Percentiles rank a stretch among this genome's conserved stretches.
phyloP scores from a whole-genome alignment of 2,329 filamentous ascomycete species.

The Claviceps africana region DNA sequence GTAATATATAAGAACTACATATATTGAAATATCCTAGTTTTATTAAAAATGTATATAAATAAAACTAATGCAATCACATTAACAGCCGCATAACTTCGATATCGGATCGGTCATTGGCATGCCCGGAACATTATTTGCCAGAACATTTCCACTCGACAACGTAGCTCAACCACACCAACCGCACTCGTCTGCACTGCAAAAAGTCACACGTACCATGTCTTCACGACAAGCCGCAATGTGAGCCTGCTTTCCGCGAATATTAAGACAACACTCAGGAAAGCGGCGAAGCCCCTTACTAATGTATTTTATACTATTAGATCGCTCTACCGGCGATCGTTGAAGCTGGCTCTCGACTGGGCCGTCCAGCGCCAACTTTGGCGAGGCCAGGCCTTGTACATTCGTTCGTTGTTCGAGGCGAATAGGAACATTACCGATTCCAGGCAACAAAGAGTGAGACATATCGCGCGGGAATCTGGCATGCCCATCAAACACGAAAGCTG shows the following conservation, averaged over 20 bases:
- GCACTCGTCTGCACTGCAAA: neutral
- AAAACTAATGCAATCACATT: neutral
- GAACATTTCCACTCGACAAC: neutral
- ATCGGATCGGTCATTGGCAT: neutral
- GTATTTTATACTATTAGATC: slow-evolving; percentile 30
- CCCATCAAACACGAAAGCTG: neutral
- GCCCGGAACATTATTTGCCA: neutral
- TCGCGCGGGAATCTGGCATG: neutral
- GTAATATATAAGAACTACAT: neutral
- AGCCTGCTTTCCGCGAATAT: slow-evolving; percentile 14
- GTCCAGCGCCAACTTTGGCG: slow-evolving; percentile 89
- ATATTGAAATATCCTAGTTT: neutral
- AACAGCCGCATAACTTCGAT: neutral
- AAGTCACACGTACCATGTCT: slow-evolving; percentile 10
- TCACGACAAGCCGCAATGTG: slow-evolving; percentile 36
- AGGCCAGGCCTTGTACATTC: slow-evolving; percentile 90
- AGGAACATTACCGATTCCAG: slow-evolving; percentile 69
- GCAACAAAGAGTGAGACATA: slow-evolving; percentile 58
- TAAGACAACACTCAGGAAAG: neutral
- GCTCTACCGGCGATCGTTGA: slow-evolving; percentile 84
- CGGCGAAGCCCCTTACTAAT: neutral
- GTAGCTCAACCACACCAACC: neutral
- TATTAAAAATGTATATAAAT: too few species aligned
- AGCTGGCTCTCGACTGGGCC: slow-evolving; percentile 89
- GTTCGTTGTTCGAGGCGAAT: slow-evolving; percentile 90